Evolutionary conservation across 2,329 filamentous ascomycete genomes (phyloP).

Genomic region (Hymenotorrendiella dingleyae): DNA sequence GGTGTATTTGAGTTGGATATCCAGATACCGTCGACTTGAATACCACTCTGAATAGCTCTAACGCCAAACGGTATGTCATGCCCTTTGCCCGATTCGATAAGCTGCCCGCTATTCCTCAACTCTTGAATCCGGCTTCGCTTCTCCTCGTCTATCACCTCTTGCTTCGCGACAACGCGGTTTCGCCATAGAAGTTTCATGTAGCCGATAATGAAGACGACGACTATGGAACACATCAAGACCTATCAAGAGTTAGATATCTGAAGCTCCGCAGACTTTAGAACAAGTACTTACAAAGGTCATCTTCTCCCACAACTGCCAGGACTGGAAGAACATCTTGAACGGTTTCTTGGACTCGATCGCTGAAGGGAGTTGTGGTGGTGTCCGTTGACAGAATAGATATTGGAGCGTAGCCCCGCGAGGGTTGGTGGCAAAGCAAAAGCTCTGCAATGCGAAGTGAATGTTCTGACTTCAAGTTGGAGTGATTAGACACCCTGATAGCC

Average conservation of each 20-base stretch:
- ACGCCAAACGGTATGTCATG: conserved; percentile 79
- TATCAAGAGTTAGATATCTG: conserved; percentile 31
- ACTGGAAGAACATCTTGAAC: conserved; percentile 53
- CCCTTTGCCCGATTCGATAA: conserved; percentile 28
- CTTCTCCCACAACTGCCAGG: conserved; percentile 81
- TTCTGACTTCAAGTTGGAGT: too few species aligned
- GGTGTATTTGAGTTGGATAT: conserved; percentile 36
- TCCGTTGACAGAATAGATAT: too few species aligned
- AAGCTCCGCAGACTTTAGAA: not conserved
- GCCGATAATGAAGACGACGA: conserved; percentile 62
- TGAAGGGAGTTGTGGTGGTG: too few species aligned
- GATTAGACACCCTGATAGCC: too few species aligned
- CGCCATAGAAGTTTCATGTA: conserved; percentile 61
- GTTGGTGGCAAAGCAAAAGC: too few species aligned
- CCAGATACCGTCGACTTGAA: conserved; percentile 83
- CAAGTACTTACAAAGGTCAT: conserved; percentile 71
- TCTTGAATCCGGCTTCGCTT: conserved; percentile 49
- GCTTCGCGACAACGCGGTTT: conserved; percentile 48
- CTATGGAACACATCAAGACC: conserved; percentile 68
- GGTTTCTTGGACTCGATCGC: too few species aligned
- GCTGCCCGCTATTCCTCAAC: conserved; percentile 46
- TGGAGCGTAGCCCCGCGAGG: too few species aligned
- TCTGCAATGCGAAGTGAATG: too few species aligned
- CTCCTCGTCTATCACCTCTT: conserved; percentile 61
- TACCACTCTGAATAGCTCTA: conserved; percentile 74